A percentile compares a stretch with the other conserved stretches of the same genome.
Conservation (phyloP, 768 basidiomycete species). For the Serendipita sp. region DNA sequence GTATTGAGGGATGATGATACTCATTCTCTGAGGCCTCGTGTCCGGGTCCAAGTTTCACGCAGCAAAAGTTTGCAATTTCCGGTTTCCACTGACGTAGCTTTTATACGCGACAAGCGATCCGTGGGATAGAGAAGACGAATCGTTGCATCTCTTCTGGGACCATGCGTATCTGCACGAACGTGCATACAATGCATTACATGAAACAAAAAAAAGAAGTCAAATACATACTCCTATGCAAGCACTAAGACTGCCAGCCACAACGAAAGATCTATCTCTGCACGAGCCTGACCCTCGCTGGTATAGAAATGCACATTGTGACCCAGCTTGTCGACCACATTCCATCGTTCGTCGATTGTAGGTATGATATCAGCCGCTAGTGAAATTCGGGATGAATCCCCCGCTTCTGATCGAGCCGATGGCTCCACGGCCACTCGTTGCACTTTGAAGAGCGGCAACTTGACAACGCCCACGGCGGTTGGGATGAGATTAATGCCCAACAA, state of each 20-base stretch:
- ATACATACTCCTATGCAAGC: neutral
- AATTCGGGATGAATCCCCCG: neutral
- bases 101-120: too few relatives aligned
- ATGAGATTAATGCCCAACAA: conserved; percentile 50
- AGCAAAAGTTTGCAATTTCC: too few relatives aligned
- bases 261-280: neutral
- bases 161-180: neutral
- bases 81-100: too few relatives aligned
- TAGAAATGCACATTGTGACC: conserved; percentile 10
- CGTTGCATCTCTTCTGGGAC: too few relatives aligned
- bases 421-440: conserved; percentile 21
- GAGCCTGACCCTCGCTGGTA: neutral
- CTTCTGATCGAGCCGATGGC: neutral
- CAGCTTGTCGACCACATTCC: conserved; percentile 11
- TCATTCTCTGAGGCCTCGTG: neutral
- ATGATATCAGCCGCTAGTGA: conserved; percentile 14
- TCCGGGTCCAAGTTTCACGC: neutral
- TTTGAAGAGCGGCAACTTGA: conserved; percentile 44
- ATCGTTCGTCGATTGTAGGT: conserved; percentile 17
- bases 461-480: conserved; percentile 58
- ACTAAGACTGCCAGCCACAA: neutral
- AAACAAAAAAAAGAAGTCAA: too few relatives aligned
- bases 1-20: neutral
- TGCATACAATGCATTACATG: neutral
- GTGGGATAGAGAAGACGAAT: too few relatives aligned